Evolutionary conservation across 441 rosid species (phyloP), one percentile per base, ranked within the genome.

Genomic region (Mallotus repandus): DNA sequence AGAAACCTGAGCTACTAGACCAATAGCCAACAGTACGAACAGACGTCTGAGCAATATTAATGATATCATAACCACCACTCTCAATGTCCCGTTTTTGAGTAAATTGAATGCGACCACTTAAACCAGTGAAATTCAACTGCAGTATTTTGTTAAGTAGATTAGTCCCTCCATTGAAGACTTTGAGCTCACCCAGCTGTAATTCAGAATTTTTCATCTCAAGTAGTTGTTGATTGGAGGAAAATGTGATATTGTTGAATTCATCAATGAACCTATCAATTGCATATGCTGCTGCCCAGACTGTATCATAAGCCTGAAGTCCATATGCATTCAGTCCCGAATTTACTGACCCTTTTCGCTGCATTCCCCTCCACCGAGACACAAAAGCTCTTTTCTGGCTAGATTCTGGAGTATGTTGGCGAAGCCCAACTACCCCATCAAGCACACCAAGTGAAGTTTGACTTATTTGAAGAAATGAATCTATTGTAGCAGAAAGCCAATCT

Each of bases 401-500:
- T 46, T 87, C 75, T 7, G 93, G 93, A 55, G 73, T 86, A 80
- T 88, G 88, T 75, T 87, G 97, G 52, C 99, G 91, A 65, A 94
- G 82, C 50, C 84, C 87, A 66, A 94, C 86, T 45, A 89, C 88
- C 32, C 99, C 99, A 76, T 81, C 82, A 78, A 86, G 83, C 56
- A 57, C 52, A 63, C 68, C 57, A 16, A 89, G 78, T 46, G 69
- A 75, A 43, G 76, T 68, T 65, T 48, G 79, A 66, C 81, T 81
- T n/a, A n/a, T 57, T 11, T 81, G 76, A 75, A 87, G 70, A 49
- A 80, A 45, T 55, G 97, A 91, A 73, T 92, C 97, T 69, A 92
- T 61, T 45, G 96, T 87, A 65, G 90, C 74, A 77, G 97, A 82
- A 71, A 94, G 88, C 99, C 99, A 94, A 83, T 92, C 97, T 22